Conservation (phyloP, 1,284 basidiomycete genomes). For the Rhodotorula mucilaginosa region DNA sequence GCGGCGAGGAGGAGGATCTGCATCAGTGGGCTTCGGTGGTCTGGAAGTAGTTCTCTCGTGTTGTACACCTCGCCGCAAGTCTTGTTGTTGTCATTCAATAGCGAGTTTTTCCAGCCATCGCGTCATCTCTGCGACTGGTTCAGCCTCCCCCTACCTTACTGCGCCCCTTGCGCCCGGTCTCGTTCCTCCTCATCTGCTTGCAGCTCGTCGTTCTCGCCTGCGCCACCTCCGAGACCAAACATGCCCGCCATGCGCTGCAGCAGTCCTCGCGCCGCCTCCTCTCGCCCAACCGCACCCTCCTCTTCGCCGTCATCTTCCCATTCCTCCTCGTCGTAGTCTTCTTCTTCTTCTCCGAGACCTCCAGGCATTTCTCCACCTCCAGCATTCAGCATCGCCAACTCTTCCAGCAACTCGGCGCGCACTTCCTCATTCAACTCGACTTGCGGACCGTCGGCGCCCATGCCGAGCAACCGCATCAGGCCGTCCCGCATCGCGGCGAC, state of each 20-base stretch:
- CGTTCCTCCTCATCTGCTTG: neutral
- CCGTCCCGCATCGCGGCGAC: constrained; percentile 30
- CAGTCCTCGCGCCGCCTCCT: constrained; percentile 8
- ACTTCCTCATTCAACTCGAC: constrained; percentile 32
- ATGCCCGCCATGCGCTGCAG: constrained; percentile 19
- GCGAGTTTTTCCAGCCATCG: neutral
- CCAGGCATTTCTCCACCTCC: constrained; percentile 33
- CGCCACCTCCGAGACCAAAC: constrained; percentile 9
- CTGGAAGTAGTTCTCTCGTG: neutral
- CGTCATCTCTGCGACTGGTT: neutral
- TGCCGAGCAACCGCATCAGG: constrained; percentile 30
- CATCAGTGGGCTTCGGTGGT: constrained; percentile 19
- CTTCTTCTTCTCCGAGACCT: constrained; percentile 21
- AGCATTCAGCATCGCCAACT: constrained; percentile 32
- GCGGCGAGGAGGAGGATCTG: neutral
- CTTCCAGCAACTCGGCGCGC: constrained; percentile 33
- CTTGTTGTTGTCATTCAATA: neutral
- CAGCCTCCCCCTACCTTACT: too few species aligned
- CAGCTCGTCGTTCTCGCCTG: neutral
- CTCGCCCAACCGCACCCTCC: neutral
- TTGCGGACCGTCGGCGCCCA: constrained; percentile 26
- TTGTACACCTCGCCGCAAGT: neutral
- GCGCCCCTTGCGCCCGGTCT: neutral
- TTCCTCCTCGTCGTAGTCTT: neutral
- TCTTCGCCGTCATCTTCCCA: constrained; percentile 1